phyloP scores from a whole-genome alignment of 148 eudicot species.

The Bassia scoparia region DNA sequence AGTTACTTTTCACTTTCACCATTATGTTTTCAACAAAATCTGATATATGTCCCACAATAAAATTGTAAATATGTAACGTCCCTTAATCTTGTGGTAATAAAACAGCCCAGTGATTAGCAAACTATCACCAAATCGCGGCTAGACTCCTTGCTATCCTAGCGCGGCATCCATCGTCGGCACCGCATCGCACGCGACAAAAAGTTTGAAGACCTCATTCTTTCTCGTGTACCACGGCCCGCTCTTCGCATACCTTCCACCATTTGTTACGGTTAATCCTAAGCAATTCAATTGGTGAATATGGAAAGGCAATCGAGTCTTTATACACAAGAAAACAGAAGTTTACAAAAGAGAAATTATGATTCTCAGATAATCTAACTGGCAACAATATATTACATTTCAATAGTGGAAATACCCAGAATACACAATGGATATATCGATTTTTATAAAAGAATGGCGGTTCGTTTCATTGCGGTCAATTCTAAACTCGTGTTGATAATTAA shows the following conservation, averaged over 20 bases:
- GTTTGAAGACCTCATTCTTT: slow-evolving; percentile 44
- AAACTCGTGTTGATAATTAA: slow-evolving; percentile 10
- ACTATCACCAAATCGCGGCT: too few relatives aligned
- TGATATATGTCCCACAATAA: too few relatives aligned
- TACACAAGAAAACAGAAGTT: neutral
- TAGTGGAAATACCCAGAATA: slow-evolving; percentile 15
- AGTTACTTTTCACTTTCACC: too few relatives aligned
- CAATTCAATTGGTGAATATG: neutral
- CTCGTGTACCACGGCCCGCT: slow-evolving; percentile 56
- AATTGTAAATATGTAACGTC: too few relatives aligned
- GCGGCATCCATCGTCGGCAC: too few relatives aligned
- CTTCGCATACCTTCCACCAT: slow-evolving; percentile 37
- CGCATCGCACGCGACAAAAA: too few relatives aligned
- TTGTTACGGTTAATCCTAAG: neutral
- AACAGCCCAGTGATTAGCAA: too few relatives aligned
- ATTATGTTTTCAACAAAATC: too few relatives aligned
- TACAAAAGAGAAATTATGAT: slow-evolving; percentile 1
- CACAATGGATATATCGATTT: too few relatives aligned
- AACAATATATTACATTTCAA: slow-evolving; percentile 11
- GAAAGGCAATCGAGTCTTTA: neutral
- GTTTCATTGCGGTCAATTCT: neutral
- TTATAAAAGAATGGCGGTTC: neutral
- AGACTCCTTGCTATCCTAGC: too few relatives aligned
- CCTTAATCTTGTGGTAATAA: too few relatives aligned
- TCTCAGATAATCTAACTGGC: slow-evolving; percentile 6